phyloP scores from a whole-genome alignment of 208 protist species.

The Trypanosoma conorhini region DNA sequence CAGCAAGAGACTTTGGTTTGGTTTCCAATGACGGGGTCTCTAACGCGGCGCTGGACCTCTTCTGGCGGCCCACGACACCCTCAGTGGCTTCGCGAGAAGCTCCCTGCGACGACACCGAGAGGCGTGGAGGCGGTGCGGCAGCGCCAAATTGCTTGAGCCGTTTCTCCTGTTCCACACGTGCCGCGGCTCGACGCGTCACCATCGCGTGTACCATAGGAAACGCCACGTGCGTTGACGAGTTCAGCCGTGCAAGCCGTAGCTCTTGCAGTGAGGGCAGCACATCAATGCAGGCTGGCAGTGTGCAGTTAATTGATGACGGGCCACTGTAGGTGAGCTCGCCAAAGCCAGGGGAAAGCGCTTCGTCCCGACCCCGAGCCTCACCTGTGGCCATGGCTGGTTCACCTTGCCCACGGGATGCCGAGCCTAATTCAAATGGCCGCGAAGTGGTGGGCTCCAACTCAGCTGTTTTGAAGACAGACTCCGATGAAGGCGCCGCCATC shows the following conservation, averaged over 20 bases:
- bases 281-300: not conserved
- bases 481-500: not conserved
- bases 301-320: not conserved
- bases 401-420: too few species aligned
- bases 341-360: not conserved
- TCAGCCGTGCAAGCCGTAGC: slow-evolving; percentile 1
- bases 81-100: not conserved
- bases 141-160: not conserved
- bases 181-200: slow-evolving; percentile 4
- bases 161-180: slow-evolving; percentile 9
- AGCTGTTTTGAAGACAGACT: not conserved
- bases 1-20: not conserved
- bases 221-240: not conserved
- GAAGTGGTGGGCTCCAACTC: not conserved
- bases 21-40: not conserved
- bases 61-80: not conserved
- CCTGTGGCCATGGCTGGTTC: not conserved
- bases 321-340: not conserved
- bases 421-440: not conserved
- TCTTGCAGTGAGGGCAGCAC: not conserved
- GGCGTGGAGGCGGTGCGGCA: not conserved
- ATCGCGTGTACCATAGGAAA: slow-evolving; percentile 25
- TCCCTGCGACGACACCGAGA: not conserved
- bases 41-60: not conserved
- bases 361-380: not conserved